Conservation (phyloP, 2,329 filamentous ascomycete species). For the Chaetomium sp. region DNA sequence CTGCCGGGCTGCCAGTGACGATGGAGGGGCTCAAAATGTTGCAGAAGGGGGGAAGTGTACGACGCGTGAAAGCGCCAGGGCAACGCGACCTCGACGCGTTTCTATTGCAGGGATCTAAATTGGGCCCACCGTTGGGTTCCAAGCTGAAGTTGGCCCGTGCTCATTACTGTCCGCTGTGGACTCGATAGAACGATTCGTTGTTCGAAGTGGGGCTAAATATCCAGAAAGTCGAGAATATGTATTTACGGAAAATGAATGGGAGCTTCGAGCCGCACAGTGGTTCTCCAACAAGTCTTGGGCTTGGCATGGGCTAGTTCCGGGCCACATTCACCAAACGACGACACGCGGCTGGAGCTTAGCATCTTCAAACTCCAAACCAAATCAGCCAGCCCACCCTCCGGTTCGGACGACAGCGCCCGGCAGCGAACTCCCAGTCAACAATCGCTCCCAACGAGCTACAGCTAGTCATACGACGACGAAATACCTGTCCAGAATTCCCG, state of each 20-base stretch:
- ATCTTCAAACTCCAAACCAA: neutral
- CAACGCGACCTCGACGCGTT: conserved; percentile 18
- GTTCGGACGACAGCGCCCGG: neutral
- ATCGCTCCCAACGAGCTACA: too few species aligned
- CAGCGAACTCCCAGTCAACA: neutral
- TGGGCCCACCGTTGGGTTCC: conserved; percentile 1
- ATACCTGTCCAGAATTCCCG: too few species aligned
- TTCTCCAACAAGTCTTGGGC: neutral
- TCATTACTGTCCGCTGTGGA: too few species aligned
- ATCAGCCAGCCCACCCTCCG: neutral
- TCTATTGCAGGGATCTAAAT: conserved; percentile 21
- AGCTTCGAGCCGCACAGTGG: too few species aligned
- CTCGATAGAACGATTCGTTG: too few species aligned
- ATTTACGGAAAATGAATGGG: neutral
- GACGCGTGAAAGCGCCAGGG: conserved; percentile 19
- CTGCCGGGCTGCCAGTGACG: neutral
- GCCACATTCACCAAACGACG: conserved; percentile 4
- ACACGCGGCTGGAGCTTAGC: conserved; percentile 4
- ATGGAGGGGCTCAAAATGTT: conserved; percentile 15
- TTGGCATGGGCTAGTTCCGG: conserved; percentile 11
- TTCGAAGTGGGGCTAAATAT: too few species aligned
- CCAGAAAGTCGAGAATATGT: neutral
- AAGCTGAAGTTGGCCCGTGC: conserved; percentile 4
- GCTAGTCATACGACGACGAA: too few species aligned
- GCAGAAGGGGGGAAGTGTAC: conserved; percentile 13